phyloP scores from a whole-genome alignment of 768 basidiomycete species.

The Suillus luteus region DNA sequence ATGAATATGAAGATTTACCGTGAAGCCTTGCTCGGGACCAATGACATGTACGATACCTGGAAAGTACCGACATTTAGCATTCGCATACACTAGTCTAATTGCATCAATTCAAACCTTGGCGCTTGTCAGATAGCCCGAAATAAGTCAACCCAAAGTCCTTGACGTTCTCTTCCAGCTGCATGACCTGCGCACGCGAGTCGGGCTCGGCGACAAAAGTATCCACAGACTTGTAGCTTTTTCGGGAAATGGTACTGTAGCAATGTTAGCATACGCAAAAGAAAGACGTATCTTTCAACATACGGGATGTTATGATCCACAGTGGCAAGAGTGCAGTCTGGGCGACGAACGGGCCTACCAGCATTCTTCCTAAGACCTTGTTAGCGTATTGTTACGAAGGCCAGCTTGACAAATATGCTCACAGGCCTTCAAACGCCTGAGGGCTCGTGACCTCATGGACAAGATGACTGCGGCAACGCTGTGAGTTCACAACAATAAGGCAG shows the following conservation, averaged over 20 bases:
- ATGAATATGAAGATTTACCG: slow-evolving; percentile 42
- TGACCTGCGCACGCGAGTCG: slow-evolving; percentile 82
- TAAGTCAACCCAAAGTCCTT: slow-evolving; percentile 91
- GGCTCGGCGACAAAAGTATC: slow-evolving; percentile 78
- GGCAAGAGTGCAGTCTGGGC: slow-evolving; percentile 87
- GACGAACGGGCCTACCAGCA: slow-evolving; percentile 74
- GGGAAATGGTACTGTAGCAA: slow-evolving; percentile 58
- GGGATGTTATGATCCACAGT: slow-evolving; percentile 90
- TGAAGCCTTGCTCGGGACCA: slow-evolving; percentile 93
- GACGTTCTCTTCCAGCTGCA: slow-evolving; percentile 85
- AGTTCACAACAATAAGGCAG: neutral
- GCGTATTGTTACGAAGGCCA: slow-evolving; percentile 13
- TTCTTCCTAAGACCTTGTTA: slow-evolving; percentile 50
- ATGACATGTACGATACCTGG: slow-evolving; percentile 86
- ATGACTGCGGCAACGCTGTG: slow-evolving; percentile 39
- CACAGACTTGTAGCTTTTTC: slow-evolving; percentile 74
- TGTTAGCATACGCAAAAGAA: slow-evolving; percentile 4
- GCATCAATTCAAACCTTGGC: slow-evolving; percentile 62
- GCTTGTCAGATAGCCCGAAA: slow-evolving; percentile 86
- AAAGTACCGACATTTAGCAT: neutral
- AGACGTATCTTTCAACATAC: slow-evolving; percentile 44
- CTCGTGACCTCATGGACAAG: slow-evolving; percentile 92
- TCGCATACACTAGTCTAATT: neutral
- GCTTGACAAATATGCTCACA: slow-evolving; percentile 46
- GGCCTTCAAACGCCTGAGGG: slow-evolving; percentile 89